These are phyloP conservation scores for Candolleomyces aberdarensis DNA, from an alignment of 768 basidiomycete species.

Conservation along the genomic window DNA sequence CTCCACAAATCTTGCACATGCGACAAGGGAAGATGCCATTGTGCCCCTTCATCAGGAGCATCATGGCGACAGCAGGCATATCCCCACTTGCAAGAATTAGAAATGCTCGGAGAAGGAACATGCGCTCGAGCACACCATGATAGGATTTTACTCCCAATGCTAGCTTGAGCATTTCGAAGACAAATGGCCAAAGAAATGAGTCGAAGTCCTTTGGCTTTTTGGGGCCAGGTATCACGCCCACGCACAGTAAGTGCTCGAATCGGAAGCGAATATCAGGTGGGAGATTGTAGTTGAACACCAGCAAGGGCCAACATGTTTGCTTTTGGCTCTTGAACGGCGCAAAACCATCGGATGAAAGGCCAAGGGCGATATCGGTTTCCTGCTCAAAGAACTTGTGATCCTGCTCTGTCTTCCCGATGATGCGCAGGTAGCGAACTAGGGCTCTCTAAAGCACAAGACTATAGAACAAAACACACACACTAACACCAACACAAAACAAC, in stretches of 20 bases:
- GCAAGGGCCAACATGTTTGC: conserved; percentile 37
- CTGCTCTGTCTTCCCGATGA: conserved; percentile 15
- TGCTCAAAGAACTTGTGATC: conserved; percentile 33
- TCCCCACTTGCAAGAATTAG: conserved; percentile 18
- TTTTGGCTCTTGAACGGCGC: conserved; percentile 29
- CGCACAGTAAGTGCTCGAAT: conserved; percentile 29
- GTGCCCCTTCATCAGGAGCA: conserved; percentile 36
- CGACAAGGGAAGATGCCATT: conserved; percentile 30
- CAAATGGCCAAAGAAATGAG: conserved; percentile 40
- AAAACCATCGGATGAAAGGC: conserved; percentile 42
- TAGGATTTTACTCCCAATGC: conserved; percentile 33
- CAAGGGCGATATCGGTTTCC: conserved; percentile 40
- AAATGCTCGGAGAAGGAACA: conserved; percentile 17
- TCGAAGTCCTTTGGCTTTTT: conserved; percentile 37
- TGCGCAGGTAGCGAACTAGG: too few relatives aligned
- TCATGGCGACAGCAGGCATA: conserved; percentile 19
- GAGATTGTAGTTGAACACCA: conserved; percentile 35
- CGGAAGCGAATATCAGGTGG: conserved; percentile 31
- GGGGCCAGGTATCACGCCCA: conserved; percentile 46
- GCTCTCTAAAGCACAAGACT: too few relatives aligned
- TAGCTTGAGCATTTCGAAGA: conserved; percentile 35
- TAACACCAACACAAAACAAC: too few relatives aligned
- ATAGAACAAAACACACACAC: too few relatives aligned
- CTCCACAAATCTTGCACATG: conserved; percentile 24
- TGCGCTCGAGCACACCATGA: conserved; percentile 2